Evolutionary conservation across 495 filamentous ascomycete genomes (phyloP).

Genomic region (Lineolata rhizophorae): DNA sequence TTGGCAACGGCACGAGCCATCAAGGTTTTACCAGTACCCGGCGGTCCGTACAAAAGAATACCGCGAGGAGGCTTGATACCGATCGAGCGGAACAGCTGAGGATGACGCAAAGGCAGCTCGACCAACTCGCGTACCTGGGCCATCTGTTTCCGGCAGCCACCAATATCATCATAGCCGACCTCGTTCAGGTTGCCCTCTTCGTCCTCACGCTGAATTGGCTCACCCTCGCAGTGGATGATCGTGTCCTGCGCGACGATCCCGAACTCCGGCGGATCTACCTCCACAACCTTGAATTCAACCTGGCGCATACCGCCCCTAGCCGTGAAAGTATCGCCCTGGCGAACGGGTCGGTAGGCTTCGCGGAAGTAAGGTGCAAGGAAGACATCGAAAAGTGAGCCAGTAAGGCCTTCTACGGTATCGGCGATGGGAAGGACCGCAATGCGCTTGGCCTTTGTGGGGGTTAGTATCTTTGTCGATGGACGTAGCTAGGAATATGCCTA

Average conservation of each 20-base stretch:
- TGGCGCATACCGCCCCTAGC: constrained; percentile 94
- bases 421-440: constrained; percentile 97
- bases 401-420: constrained; percentile 92
- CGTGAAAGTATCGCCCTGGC: constrained; percentile 93
- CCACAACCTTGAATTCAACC: constrained; percentile 98
- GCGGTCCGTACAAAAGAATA: constrained; percentile 93
- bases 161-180: constrained; percentile 97
- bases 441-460: constrained; percentile 65
- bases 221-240: constrained; percentile 95
- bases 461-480: constrained; percentile 8
- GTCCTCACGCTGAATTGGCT: constrained; percentile 95
- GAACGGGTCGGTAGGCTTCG: constrained; percentile 89
- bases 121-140: constrained; percentile 97
- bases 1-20: constrained; percentile 98
- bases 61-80: constrained; percentile 98
- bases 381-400: constrained; percentile 93
- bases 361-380: constrained; percentile 99
- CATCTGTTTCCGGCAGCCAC: constrained; percentile 99
- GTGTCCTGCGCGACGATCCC: constrained; percentile 98
- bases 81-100: constrained; percentile 98
- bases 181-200: constrained; percentile 98
- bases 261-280: constrained; percentile 93
- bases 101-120: constrained; percentile 86
- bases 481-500: not conserved
- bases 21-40: constrained; percentile 96